phyloP scores from a whole-genome alignment of 345 rosid species.

The Pseudoturritis turrita region DNA sequence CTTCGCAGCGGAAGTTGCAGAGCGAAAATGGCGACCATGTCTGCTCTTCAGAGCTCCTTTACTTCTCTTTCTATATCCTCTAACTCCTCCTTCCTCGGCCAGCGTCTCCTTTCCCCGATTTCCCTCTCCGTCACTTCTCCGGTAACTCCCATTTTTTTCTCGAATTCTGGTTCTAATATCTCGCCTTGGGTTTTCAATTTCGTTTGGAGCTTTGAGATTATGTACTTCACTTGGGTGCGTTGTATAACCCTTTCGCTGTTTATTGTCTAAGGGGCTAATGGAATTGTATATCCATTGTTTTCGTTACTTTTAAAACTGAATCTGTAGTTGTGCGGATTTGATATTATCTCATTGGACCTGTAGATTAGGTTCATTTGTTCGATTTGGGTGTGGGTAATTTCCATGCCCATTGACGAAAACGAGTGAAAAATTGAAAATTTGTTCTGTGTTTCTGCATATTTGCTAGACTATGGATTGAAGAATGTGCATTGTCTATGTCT shows the following conservation, averaged over 20 bases:
- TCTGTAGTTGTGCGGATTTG: not conserved
- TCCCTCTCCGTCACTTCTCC: slow-evolving; percentile 40
- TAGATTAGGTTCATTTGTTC: not conserved
- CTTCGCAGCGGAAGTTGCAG: slow-evolving; percentile 2
- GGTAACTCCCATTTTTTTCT: slow-evolving; percentile 30
- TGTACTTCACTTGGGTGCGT: not conserved
- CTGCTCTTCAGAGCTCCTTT: slow-evolving; percentile 77
- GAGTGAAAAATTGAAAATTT: not conserved
- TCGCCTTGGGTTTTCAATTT: not conserved
- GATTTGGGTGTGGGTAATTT: not conserved
- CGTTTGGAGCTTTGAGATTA: not conserved
- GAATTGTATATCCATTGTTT: not conserved
- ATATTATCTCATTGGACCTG: too few relatives aligned
- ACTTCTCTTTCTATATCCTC: slow-evolving; percentile 56
- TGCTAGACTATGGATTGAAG: not conserved
- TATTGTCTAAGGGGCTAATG: not conserved
- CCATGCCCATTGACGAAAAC: not conserved
- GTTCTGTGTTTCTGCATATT: not conserved
- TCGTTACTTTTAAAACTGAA: not conserved
- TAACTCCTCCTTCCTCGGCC: slow-evolving; percentile 66
- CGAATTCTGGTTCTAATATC: not conserved
- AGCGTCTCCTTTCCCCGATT: slow-evolving; percentile 47
- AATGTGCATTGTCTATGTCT: not conserved
- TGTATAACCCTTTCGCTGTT: not conserved
- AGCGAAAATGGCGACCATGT: slow-evolving; percentile 56